Percentiles rank a stretch among this genome's conserved stretches.
phyloP scores from a whole-genome alignment of 306 rosid genomes.

The Corylus heterophylla region DNA sequence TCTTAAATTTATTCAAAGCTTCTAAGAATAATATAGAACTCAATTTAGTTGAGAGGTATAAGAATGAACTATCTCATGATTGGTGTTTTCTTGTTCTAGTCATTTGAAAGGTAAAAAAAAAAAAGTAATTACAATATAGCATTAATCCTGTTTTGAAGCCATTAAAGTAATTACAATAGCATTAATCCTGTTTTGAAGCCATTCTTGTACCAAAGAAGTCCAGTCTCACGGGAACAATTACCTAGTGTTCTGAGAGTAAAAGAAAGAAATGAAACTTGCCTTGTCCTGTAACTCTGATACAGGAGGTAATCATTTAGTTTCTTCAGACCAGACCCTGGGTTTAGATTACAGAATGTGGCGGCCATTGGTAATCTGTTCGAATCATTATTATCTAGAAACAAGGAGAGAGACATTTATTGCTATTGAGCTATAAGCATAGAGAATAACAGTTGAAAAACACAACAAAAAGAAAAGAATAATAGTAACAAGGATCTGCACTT shows the following conservation, averaged over 20 bases:
- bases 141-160: not conserved
- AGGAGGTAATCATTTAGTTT: constrained; percentile 28
- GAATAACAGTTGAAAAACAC: not conserved
- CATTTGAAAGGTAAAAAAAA: not conserved
- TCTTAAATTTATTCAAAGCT: not conserved
- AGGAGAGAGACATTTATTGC: not conserved
- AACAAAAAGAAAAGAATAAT: not conserved
- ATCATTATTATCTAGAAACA: not conserved
- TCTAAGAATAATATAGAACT: not conserved
- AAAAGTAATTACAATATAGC: too few species aligned
- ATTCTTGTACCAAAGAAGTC: not conserved
- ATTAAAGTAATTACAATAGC: too few species aligned
- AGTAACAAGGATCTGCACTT: not conserved
- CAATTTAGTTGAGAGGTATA: not conserved
- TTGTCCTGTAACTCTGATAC: constrained; percentile 22
- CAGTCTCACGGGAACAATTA: not conserved
- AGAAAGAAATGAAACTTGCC: constrained; percentile 36
- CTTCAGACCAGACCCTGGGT: constrained; percentile 25
- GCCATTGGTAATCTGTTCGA: constrained; percentile 39
- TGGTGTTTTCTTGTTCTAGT: not conserved
- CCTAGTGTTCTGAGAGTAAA: not conserved
- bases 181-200: not conserved
- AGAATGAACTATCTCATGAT: not conserved
- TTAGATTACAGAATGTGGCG: constrained; percentile 39
- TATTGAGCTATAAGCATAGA: not conserved